These are phyloP conservation scores for Mycena latifolia DNA, from an alignment of 768 basidiomycete species.

Conservation along the genomic window DNA sequence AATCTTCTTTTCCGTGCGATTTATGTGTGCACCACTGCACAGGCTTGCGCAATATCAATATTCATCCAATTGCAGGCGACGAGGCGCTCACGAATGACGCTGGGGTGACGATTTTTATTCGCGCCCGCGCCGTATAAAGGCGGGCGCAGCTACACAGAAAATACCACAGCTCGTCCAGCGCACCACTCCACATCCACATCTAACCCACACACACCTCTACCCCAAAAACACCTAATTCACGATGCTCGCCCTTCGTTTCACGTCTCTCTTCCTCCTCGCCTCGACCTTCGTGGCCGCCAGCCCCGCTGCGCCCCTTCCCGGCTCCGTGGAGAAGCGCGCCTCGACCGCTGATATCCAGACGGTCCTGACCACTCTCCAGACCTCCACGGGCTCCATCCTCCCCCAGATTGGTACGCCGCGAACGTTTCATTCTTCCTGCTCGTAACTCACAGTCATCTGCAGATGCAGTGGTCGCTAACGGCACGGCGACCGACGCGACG, in stretches of 20 bases:
- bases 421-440: no score
- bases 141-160: no score
- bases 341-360: constrained; percentile 38
- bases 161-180: no score
- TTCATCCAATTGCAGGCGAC: no score
- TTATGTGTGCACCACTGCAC: no score
- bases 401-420: constrained; percentile 40
- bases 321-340: constrained; percentile 18
- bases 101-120: no score
- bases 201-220: no score
- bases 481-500: constrained; percentile 36
- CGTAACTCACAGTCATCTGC: background rate
- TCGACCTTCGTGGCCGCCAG: constrained; percentile 31
- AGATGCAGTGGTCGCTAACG: constrained; percentile 27
- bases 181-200: no score
- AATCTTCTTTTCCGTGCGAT: no score
- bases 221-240: constrained; percentile 5
- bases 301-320: constrained; percentile 17
- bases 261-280: constrained; percentile 22
- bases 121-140: no score
- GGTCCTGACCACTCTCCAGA: constrained; percentile 38
- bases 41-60: no score
- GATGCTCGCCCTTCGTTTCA: constrained; percentile 35
- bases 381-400: constrained; percentile 36
- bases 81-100: no score